Evolutionary conservation across 2,329 filamentous ascomycete genomes (phyloP).

Genomic region (Didymella keratinophila): DNA sequence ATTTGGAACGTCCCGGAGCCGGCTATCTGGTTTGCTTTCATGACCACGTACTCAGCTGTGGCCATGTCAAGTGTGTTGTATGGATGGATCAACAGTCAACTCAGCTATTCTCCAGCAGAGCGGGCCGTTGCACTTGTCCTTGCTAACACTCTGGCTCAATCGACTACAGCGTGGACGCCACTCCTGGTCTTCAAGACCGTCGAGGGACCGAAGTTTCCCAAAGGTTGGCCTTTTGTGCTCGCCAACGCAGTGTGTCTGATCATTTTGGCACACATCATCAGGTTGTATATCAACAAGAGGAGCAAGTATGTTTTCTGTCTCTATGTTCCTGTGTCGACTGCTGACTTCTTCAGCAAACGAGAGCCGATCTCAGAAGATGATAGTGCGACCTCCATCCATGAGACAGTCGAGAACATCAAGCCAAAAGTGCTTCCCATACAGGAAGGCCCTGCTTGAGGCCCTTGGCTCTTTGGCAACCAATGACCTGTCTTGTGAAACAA

Average conservation of each 20-base stretch:
- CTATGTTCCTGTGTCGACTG: neutral
- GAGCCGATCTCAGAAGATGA: neutral
- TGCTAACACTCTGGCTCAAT: conserved; percentile 63
- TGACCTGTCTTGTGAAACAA: neutral
- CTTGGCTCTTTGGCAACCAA: neutral
- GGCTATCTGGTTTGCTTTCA: conserved; percentile 63
- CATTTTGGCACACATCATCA: neutral
- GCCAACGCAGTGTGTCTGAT: neutral
- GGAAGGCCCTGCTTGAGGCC: neutral
- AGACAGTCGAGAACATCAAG: neutral
- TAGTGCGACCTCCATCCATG: neutral
- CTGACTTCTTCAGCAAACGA: neutral
- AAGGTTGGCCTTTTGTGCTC: neutral
- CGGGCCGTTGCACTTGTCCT: conserved; percentile 60
- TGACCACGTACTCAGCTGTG: conserved; percentile 59
- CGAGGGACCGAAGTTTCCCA: neutral
- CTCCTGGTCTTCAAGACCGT: conserved; percentile 59
- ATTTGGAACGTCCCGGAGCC: neutral
- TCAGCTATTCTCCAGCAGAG: conserved; percentile 57
- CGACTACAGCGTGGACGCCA: conserved; percentile 64
- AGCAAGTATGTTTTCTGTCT: neutral
- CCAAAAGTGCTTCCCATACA: neutral
- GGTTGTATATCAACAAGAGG: neutral
- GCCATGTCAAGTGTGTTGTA: conserved; percentile 64
- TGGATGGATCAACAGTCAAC: conserved; percentile 63